Conservation (phyloP, 2,329 filamentous ascomycete species). For the Ophiosphaerella narmari region DNA sequence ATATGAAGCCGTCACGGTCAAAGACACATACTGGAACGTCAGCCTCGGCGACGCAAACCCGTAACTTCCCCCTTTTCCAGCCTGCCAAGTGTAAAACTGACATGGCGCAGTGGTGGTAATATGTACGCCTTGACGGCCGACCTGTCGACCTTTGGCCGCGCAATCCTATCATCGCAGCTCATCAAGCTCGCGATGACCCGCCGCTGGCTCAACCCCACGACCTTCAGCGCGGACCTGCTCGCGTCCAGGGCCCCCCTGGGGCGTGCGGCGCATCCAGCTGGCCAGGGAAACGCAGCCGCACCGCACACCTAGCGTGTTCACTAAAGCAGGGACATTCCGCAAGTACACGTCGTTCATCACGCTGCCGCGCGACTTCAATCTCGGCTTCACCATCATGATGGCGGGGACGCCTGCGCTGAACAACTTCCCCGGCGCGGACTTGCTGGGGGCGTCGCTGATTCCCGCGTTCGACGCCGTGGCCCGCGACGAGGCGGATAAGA, state of each 20-base stretch:
- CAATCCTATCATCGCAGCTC: slow-evolving; percentile 47
- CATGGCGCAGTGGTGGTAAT: slow-evolving; percentile 26
- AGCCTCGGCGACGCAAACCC: slow-evolving; percentile 26
- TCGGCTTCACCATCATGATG: slow-evolving; percentile 48
- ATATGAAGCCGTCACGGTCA: slow-evolving; percentile 9
- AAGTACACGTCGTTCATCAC: slow-evolving; percentile 47
- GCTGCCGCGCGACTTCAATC: slow-evolving; percentile 51
- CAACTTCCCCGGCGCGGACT: slow-evolving; percentile 8
- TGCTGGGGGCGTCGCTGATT: slow-evolving; percentile 19
- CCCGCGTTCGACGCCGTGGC: slow-evolving; percentile 34
- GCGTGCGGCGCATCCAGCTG: slow-evolving; percentile 40
- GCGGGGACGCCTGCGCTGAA: slow-evolving; percentile 34
- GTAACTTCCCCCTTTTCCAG: slow-evolving; percentile 9
- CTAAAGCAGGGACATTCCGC: slow-evolving; percentile 53
- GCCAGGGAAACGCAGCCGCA: slow-evolving; percentile 7
- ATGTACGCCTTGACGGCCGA: slow-evolving; percentile 45
- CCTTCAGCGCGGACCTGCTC: slow-evolving; percentile 43
- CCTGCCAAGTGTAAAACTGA: not conserved
- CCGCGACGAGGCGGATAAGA: slow-evolving; percentile 30
- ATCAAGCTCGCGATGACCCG: slow-evolving; percentile 42
- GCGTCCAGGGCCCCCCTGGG: slow-evolving; percentile 45
- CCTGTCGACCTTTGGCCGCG: slow-evolving; percentile 43
- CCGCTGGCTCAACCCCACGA: slow-evolving; percentile 50
- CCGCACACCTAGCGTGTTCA: slow-evolving; percentile 42
- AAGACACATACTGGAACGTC: slow-evolving; percentile 26